These are phyloP conservation scores for Cucumis melo DNA, from an alignment of 306 rosid genomes.

Conservation along the genomic window DNA sequence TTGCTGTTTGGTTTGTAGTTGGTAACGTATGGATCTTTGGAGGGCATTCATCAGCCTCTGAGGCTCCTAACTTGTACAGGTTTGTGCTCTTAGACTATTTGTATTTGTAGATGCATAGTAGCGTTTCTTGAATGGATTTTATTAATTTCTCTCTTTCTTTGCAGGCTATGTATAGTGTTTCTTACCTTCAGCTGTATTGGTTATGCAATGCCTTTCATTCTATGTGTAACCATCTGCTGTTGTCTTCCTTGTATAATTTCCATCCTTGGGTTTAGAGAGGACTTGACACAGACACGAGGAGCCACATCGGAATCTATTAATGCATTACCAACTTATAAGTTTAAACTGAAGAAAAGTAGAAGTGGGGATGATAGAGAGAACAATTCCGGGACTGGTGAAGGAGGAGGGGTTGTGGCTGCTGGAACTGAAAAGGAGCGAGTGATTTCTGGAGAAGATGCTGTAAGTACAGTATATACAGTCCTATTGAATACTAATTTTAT, in stretches of 20 bases:
- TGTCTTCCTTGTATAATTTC: conserved; percentile 96
- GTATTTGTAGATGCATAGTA: not conserved
- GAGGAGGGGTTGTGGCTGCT: conserved; percentile 83
- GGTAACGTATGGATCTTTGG: conserved; percentile 99
- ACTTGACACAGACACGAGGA: conserved; percentile 66
- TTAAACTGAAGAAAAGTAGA: conserved; percentile 67
- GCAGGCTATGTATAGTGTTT: conserved; percentile 93
- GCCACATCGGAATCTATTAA: conserved; percentile 85
- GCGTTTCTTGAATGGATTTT: not conserved
- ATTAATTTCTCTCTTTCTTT: conserved; percentile 16
- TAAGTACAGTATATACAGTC: conserved; percentile 19
- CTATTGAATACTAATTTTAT: not conserved
- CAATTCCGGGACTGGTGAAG: conserved; percentile 39
- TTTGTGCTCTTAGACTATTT: conserved; percentile 16
- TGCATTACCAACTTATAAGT: conserved; percentile 79
- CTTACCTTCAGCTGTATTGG: conserved; percentile 91
- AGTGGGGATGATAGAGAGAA: conserved; percentile 32
- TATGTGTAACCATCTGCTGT: conserved; percentile 95
- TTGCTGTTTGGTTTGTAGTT: conserved; percentile 95
- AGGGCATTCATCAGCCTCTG: conserved; percentile 54
- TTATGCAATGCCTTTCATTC: conserved; percentile 97
- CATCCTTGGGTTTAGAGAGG: conserved; percentile 89
- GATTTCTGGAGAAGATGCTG: conserved; percentile 93
- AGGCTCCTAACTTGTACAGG: conserved; percentile 93
- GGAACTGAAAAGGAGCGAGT: conserved; percentile 85